A percentile compares a stretch with the other conserved stretches of the same genome.
phyloP scores from a whole-genome alignment of 2,329 filamentous ascomycete species.

The Fusarium stilboides region DNA sequence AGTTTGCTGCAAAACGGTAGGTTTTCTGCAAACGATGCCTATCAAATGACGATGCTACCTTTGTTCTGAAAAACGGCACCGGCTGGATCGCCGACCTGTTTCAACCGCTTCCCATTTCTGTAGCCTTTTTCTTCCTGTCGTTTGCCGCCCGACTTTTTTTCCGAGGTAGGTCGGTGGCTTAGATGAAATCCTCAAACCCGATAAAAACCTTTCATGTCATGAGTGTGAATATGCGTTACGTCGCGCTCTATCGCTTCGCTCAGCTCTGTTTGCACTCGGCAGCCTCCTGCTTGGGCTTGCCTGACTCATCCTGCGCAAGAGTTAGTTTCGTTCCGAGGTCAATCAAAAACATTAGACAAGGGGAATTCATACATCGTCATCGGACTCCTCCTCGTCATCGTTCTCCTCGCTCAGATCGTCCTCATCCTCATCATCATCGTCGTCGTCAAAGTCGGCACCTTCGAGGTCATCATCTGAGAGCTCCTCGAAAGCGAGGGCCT shows the following conservation, averaged over 20 bases:
- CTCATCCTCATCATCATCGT: slow-evolving; percentile 94
- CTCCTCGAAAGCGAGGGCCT: slow-evolving; percentile 97
- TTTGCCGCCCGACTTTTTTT: slow-evolving; percentile 42
- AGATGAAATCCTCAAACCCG: slow-evolving; percentile 45
- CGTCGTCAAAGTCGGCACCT: slow-evolving; percentile 87
- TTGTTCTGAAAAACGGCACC: slow-evolving; percentile 47
- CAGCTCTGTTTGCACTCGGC: slow-evolving; percentile 98
- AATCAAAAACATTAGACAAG: background rate
- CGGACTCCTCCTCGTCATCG: slow-evolving; percentile 85
- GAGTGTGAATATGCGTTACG: slow-evolving; percentile 38
- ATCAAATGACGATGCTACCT: slow-evolving; percentile 51
- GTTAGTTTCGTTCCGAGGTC: slow-evolving; percentile 21
- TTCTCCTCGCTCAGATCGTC: slow-evolving; percentile 88
- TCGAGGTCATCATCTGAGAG: slow-evolving; percentile 86
- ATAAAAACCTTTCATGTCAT: slow-evolving; percentile 49
- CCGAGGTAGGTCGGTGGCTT: slow-evolving; percentile 42
- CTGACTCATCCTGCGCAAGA: slow-evolving; percentile 78
- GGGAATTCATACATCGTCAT: slow-evolving; percentile 76
- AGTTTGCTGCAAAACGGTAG: slow-evolving; percentile 45
- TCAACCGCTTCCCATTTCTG: slow-evolving; percentile 48
- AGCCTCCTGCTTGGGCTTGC: slow-evolving; percentile 93
- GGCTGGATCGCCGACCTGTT: slow-evolving; percentile 47
- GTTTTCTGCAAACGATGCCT: slow-evolving; percentile 48
- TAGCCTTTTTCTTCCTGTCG: slow-evolving; percentile 50
- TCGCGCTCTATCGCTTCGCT: slow-evolving; percentile 59